Evolutionary conservation across 331 rosid genomes (phyloP).

Genomic region (Malus hybrid): DNA sequence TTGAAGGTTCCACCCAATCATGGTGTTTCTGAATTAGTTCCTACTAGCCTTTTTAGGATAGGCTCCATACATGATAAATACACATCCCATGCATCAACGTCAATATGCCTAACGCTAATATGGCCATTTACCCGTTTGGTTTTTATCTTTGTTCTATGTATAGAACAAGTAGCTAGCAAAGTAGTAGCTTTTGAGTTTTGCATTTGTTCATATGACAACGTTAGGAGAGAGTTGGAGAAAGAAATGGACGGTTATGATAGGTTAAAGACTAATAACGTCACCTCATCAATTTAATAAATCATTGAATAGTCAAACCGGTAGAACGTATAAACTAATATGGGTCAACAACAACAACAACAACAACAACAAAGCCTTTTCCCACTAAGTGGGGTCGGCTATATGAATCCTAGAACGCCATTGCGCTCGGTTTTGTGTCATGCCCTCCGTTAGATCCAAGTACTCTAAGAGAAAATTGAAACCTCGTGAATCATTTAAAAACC

Average conservation of each 20-base stretch:
- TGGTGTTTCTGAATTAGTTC: slow-evolving; percentile 2
- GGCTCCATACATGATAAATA: not conserved
- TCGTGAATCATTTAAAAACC: too few species aligned
- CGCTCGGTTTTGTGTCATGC: too few species aligned
- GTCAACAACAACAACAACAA: too few species aligned
- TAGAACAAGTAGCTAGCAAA: not conserved
- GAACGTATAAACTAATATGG: too few species aligned
- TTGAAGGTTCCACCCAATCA: not conserved
- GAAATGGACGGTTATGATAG: not conserved
- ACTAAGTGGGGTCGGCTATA: too few species aligned
- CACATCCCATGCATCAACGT: not conserved
- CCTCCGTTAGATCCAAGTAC: too few species aligned
- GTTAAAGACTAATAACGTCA: too few species aligned
- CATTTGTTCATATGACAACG: not conserved
- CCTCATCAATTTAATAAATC: too few species aligned
- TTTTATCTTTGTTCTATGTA: not conserved
- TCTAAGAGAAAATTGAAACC: not conserved
- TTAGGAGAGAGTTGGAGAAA: not conserved
- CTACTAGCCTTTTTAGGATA: not conserved
- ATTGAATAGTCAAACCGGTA: not conserved
- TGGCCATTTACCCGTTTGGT: not conserved
- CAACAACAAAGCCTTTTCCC: too few species aligned
- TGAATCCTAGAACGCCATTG: too few species aligned
- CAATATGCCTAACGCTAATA: not conserved
- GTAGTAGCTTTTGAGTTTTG: not conserved